Conservation (phyloP, 1,284 basidiomycete genomes). For the Afroboletus lepidellus region DNA sequence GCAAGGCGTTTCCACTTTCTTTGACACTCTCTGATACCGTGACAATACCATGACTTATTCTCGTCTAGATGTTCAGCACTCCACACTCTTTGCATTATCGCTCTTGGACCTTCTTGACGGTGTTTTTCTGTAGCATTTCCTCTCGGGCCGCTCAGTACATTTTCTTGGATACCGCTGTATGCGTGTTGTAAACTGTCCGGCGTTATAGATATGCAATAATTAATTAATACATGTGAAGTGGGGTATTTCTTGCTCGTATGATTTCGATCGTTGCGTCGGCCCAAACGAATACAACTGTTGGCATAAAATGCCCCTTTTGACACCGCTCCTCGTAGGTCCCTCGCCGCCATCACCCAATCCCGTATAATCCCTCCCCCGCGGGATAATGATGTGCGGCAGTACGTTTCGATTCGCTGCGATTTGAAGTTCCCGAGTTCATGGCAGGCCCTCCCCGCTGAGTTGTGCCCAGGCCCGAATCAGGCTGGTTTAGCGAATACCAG, state of each 20-base stretch:
- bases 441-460: too few relatives aligned
- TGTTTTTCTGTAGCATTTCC: not conserved
- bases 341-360: too few relatives aligned
- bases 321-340: too few relatives aligned
- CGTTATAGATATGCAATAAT: not conserved
- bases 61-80: not conserved
- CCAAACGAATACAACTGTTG: too few relatives aligned
- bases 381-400: too few relatives aligned
- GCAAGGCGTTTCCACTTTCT: not conserved
- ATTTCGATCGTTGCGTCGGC: not conserved
- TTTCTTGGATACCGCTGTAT: not conserved
- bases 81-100: not conserved
- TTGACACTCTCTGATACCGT: not conserved
- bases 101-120: not conserved
- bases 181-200: not conserved
- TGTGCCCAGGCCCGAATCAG: too few relatives aligned
- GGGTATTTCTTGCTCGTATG: not conserved
- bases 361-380: too few relatives aligned
- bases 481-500: too few relatives aligned
- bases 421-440: too few relatives aligned
- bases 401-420: too few relatives aligned
- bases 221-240: too few relatives aligned
- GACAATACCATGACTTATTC: conserved; percentile 6
- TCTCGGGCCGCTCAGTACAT: not conserved
- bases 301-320: too few relatives aligned